phyloP scores from a whole-genome alignment of 345 rosid species.

The Citrus inodora region DNA sequence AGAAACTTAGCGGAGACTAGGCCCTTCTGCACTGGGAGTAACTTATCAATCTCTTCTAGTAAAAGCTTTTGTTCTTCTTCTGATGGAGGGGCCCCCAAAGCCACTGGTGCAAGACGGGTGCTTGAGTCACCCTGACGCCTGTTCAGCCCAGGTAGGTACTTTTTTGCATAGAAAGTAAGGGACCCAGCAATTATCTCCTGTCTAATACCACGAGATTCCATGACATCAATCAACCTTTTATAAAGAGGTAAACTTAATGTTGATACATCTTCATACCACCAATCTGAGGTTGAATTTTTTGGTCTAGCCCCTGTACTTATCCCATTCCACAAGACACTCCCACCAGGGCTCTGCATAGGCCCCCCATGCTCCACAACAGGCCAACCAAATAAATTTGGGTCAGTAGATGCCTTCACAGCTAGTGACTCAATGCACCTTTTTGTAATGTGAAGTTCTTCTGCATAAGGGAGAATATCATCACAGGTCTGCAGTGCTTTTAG shows the following conservation, averaged over 20 bases:
- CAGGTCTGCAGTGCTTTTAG: slow-evolving; percentile 79
- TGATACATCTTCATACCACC: slow-evolving; percentile 97
- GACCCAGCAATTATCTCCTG: slow-evolving; percentile 76
- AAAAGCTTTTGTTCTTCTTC: slow-evolving; percentile 85
- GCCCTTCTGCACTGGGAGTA: slow-evolving; percentile 80
- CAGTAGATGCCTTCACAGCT: slow-evolving; percentile 70
- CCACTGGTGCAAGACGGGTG: slow-evolving; percentile 51
- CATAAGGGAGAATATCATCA: slow-evolving; percentile 58
- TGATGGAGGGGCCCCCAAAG: slow-evolving; percentile 55
- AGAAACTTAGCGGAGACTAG: slow-evolving; percentile 75
- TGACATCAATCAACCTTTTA: slow-evolving; percentile 61
- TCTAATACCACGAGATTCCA: slow-evolving; percentile 83
- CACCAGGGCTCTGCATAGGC: slow-evolving; percentile 97
- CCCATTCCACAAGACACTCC: slow-evolving; percentile 94
- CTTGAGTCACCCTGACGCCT: slow-evolving; percentile 73
- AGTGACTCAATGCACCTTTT: slow-evolving; percentile 79
- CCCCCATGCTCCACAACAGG: slow-evolving; percentile 89
- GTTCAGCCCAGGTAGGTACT: slow-evolving; percentile 79
- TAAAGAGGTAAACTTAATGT: slow-evolving; percentile 68
- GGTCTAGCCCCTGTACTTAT: slow-evolving; percentile 94
- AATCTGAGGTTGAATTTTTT: slow-evolving; percentile 66
- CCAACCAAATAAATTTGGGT: slow-evolving; percentile 93
- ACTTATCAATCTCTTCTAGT: slow-evolving; percentile 66
- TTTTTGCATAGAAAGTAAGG: slow-evolving; percentile 64
- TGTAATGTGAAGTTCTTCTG: slow-evolving; percentile 68